Base-by-base conservation (phyloP, 1,139 yeast species). In the Eremothecium sinecaudum region DNA sequence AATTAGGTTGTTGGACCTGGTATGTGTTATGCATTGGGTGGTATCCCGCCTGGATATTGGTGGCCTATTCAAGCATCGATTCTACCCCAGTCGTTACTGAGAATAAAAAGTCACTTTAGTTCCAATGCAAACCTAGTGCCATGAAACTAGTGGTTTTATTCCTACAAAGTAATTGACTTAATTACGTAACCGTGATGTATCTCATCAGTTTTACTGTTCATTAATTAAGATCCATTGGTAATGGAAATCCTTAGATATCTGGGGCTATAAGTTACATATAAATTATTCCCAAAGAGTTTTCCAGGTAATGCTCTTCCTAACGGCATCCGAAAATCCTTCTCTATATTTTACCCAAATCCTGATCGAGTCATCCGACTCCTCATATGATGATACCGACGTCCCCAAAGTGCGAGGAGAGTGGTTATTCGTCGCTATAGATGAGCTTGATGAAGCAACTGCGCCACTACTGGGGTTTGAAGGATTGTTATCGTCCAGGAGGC, bases 241-340 rank as follows among this genome's bases (percentile, higher is more conserved):
- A n/a, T n/a, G n/a, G n/a, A n/a, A n/a, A n/a, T n/a, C n/a, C n/a
- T n/a, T n/a, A n/a, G n/a, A n/a, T n/a, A n/a, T n/a, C n/a, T n/a
- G n/a, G n/a, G n/a, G n/a, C n/a, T n/a, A n/a, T n/a, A n/a, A n/a
- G n/a, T n/a, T n/a, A n/a, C n/a, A n/a, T n/a, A n/a, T n/a, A n/a
- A n/a, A n/a, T 18, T 32, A 51, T 17, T 50, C 41, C 59, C 59
- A 84, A 21, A 86, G 56, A 38, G 77, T 82, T 4, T 63, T 57
- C 96, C 97, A 90, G 5, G 78, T 71, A 19, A 87, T 74, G 38
- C 79, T 80, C 48, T 84, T 84, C 25, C 94, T 64, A 1, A 90
- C 97, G 0, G 98, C 98, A 57, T 87, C 82, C 6, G 94, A 82
- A 49, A 81, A 87, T 2, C 98, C 97, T 57, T 87, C 97, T 45